Base-by-base conservation (phyloP, 2,329 filamentous ascomycete genomes). In the Beauveria asiatica region DNA sequence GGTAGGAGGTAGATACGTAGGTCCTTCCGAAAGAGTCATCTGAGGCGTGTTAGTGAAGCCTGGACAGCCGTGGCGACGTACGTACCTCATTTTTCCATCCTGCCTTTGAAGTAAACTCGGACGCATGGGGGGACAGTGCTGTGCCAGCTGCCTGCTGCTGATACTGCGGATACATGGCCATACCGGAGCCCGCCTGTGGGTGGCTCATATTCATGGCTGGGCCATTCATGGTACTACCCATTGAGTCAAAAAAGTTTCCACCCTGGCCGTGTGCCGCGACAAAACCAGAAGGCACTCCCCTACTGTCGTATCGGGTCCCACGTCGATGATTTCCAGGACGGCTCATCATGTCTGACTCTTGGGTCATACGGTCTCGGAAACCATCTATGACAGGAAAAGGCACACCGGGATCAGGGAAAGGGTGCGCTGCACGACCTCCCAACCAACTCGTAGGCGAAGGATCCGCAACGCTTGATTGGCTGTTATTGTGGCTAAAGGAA, bases 1-100 rank as follows among this genome's bases (percentile, higher is more conserved):
- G 7, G 89, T 89, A 3, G 92, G 88, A 11, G 89, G 87, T 30
- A 97, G 78, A 70, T 95, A 97, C 1, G 90, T 94, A 68, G 88
- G 86, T 27, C 81, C 82, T 63, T 88, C 83, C 0, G 79, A 70
- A 21, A 77, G 69, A 62, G 77, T 68, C 60, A 77, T 71, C 81
- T 83, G 64, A 65, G 62, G 25, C 59, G 19, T 52, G 59, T 67
- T 62, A 70, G 62, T 21, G 52, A 30, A 46, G 59, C 41, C 27
- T 55, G 9, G 52, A 1, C 60, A 11, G 42, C 45, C n/a, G 19
- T 48, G 45, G 39, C 8, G 42, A 27, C 17, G 11, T 46, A 8
- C 75, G 69, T 70, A 80, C 80, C 74, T 85, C 80, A 65, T 72
- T 74, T 69, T 83, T 84, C 86, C 78, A 87, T 49, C 69, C 70